Conservation (phyloP, 306 rosid genomes). For the Rosa rugosa region DNA sequence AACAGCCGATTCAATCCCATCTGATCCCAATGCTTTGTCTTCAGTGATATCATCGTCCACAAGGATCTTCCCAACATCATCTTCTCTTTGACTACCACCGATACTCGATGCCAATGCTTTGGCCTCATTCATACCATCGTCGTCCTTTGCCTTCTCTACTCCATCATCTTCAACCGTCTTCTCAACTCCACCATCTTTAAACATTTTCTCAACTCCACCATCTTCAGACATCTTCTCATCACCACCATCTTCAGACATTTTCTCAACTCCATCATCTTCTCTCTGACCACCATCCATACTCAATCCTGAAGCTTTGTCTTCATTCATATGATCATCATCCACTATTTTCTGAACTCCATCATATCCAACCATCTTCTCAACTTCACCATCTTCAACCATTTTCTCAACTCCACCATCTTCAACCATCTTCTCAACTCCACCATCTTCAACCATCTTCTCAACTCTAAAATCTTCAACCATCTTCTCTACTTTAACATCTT, state of each 20-base stretch:
- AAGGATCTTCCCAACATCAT: conserved; percentile 12
- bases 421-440: conserved; percentile 10
- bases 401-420: neutral
- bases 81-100: conserved; percentile 8
- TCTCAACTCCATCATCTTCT: conserved; percentile 14
- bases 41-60: conserved; percentile 21
- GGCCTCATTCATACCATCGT: neutral
- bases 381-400: neutral
- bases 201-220: conserved; percentile 10
- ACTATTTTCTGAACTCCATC: neutral
- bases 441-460: conserved; percentile 7
- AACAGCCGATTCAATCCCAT: conserved; percentile 17
- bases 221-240: conserved; percentile 13
- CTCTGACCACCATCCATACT: neutral
- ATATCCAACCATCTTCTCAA: conserved; percentile 11
- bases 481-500: neutral
- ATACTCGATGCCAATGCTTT: neutral
- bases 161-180: conserved; percentile 6
- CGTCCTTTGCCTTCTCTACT: neutral
- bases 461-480: conserved; percentile 11
- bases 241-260: conserved; percentile 4
- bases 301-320: conserved; percentile 1
- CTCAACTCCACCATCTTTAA: conserved; percentile 5
- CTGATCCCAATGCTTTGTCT: conserved; percentile 9
- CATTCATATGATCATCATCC: neutral